Base-by-base conservation (phyloP, 2,329 filamentous ascomycete genomes). In the Aspergillus fischeri region DNA sequence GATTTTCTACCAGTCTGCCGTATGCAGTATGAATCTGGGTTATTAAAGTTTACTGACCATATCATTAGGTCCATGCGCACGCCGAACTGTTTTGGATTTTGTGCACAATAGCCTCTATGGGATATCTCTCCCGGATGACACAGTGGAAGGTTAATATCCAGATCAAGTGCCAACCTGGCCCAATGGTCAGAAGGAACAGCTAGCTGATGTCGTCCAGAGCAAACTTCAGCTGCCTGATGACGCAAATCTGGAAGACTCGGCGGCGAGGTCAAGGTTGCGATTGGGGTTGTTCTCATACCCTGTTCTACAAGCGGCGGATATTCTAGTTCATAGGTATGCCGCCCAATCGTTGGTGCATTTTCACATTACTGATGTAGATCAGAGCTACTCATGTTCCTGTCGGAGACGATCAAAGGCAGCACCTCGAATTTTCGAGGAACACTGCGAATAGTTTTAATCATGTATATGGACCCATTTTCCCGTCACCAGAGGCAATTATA, bases 61-160 rank as follows among this genome's bases (percentile, higher is more conserved):
- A 51, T 44, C 10, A 50, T 27, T 62, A 90, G 85, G 86, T 92
- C 2, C 80, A 86, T 20, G 86, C 87, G 49, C 94, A 97, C 76
- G 79, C 89, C 3, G 92, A 97, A 74, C 81, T 99, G 61, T 96
- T 96, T 90, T 99, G 94, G 94, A 92, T 97, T 69, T 77, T 99
- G 60, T 93, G 91, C 70, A 97, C 92, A 64, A 89, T 90, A 53
- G 90, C 94, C 25, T 93, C 90, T 4, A 92, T 94, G 74, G 94
- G 94, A 42, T 96, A 96, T 75, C 79, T 99, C n/a, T 89, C 89
- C 9, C 83, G 94, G n/a, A 99, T 99, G 94, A 97, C 94, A 28
- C 94, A 97, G 75, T 99, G 94, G 92, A 99, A 99, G 86, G 91
- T 91, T 69, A 63, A 69, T 58, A 20, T 51, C 44, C 42, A 52